Evolutionary conservation across 441 rosid species (phyloP), one percentile per base, ranked within the genome.

Genomic region (Gossypium aridum): DNA sequence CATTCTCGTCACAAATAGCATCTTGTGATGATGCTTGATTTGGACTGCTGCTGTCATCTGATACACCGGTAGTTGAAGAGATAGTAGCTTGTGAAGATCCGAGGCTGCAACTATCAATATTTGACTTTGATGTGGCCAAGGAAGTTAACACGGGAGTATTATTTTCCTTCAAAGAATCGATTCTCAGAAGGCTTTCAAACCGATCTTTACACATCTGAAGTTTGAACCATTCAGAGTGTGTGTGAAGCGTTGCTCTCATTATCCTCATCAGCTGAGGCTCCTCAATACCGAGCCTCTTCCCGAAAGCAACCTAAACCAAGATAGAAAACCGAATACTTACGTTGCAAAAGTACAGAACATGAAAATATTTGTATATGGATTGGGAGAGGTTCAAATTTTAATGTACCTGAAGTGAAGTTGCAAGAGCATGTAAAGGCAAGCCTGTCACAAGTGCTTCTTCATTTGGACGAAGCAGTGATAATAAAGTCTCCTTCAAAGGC

Each of bases 171-270:
- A 95, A 82, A 10, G 80, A 83, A 82, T 92, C 96, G 74, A 95
- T 88, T 85, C 86, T 84, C 60, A 91, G 39, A 45, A 92, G 87
- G 80, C 77, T 82, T 72, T 83, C 91, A 74, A 95, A 95, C 49
- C 88, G 86, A 84, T 95, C 99, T 83, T 89, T 91, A 72, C 98
- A 95, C 99, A 91, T 92, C 73, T 95, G 98, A 80, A 92, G 93
- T 85, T 91, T 95, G 81, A 94, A 92, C 97, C 93, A 91, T 80
- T 91, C 93, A 0, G 75, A 82, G 71, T 92, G 97, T 0, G 96
- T 84, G 85, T 91, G 87, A 82, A 95, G 90, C 61, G 91, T 87
- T 72, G 95, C 96, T 83, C 91, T 95, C 80, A 95, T 89, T 76
- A 95, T 84, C 81, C 85, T 92, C 96, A 95, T 91, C 2, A 92